Evolutionary conservation across 441 rosid genomes (phyloP), one percentile per base, ranked within the genome.

Genomic region (Geranium incanum): DNA sequence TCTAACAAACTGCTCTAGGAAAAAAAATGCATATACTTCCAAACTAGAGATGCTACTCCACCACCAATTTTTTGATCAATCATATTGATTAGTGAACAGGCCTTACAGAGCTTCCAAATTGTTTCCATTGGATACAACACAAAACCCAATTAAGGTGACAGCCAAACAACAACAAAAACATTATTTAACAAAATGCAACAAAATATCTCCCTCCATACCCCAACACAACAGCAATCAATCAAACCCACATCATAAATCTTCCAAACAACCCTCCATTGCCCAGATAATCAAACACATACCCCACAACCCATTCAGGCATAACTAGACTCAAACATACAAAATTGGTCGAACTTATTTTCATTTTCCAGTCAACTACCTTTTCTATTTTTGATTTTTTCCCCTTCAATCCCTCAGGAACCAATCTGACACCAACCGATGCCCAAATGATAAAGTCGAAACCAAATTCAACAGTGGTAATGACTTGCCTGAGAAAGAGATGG

Each of bases 401-500:
- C 6, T 59, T 59, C 28, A 6, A 59, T 59, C 16, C 19, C 64
- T 16, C 64, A 12, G 64, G 64, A 59, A 59, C 64, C 21, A 59
- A 59, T 15, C 33, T 18, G 28, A 5, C 64, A 59, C 28, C 8
- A 59, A 59, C 18, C 64, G 64, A 59, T 59, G 28, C 18, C 7
- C 7, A 59, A 16, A 59, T 16, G 6, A 6, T 16, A 16, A 9
- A 59, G 21, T 55, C 15, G 62, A 55, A 28, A 59, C 12, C 9
- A 59, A 59, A 59, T 18, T 59, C 9, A 11, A 59, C 64, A 59
- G 64, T 6, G 33, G 23, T 16, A 59, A 59, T 59, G 64, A 59
- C 64, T 59, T 59, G 64, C 64, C 64, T 59, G 65, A 59, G 64
- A 6, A 16, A 59, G 9, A 59, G 64, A 15, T 59, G 19, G 64